phyloP scores from a whole-genome alignment of 345 rosid species.

The Cardamine resedifolia region DNA sequence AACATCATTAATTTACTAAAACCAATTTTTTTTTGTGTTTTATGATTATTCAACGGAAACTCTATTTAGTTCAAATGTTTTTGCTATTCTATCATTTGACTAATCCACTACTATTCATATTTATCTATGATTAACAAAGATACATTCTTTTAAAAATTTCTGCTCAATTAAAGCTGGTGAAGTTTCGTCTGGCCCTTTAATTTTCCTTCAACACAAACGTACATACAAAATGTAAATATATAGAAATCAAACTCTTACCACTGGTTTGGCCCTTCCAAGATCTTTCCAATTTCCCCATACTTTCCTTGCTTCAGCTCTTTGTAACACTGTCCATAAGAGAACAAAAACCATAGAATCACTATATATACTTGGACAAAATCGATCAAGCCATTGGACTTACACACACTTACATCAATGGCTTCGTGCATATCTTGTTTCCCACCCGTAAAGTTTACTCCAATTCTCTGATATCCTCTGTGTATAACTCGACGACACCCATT shows the following conservation, averaged over 20 bases:
- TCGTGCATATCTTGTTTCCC: slow-evolving; percentile 69
- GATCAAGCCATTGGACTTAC: not conserved
- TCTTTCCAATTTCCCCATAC: slow-evolving; percentile 67
- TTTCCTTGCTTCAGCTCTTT: slow-evolving; percentile 58
- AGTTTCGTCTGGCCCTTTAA: not conserved
- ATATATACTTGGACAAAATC: not conserved
- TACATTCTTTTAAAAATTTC: too few species aligned
- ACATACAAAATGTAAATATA: too few species aligned
- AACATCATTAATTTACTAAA: not conserved
- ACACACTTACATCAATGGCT: slow-evolving; percentile 65
- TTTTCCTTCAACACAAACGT: too few species aligned
- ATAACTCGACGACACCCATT: too few species aligned
- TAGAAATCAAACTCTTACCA: slow-evolving; percentile 40
- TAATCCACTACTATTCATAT: too few species aligned
- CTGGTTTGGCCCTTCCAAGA: slow-evolving; percentile 76
- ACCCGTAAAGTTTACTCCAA: slow-evolving; percentile 71
- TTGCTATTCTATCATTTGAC: too few species aligned
- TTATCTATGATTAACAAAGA: too few species aligned
- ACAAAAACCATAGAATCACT: not conserved
- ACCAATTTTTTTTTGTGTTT: too few species aligned
- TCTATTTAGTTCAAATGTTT: too few species aligned
- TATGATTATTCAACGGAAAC: too few species aligned
- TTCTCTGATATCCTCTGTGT: slow-evolving; percentile 74
- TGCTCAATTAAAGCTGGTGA: too few species aligned
- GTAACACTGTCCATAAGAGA: slow-evolving; percentile 49